Conservation (phyloP, 139 green algal species). For the Coelastrella sp. region DNA sequence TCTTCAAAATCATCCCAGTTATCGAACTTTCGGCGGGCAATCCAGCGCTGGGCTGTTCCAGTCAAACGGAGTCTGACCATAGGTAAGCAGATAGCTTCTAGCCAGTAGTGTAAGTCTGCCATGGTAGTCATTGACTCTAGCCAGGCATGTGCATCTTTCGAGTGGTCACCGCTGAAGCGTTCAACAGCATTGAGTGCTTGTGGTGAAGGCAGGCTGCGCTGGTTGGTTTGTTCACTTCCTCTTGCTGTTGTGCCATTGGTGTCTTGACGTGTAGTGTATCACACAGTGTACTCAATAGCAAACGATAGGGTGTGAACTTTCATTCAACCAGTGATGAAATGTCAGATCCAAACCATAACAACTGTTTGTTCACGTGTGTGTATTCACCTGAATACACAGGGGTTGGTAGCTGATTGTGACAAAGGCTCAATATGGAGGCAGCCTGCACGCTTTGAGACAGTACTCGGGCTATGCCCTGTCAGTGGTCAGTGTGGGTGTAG, state of each 20-base stretch:
- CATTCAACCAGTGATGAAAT: too few species aligned
- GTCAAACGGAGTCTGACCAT: neutral
- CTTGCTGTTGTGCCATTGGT: neutral
- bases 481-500: too few species aligned
- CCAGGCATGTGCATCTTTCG: neutral
- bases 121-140: neutral
- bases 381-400: too few species aligned
- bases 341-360: too few species aligned
- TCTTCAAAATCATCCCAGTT: neutral
- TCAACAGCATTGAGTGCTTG: neutral
- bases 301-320: too few species aligned
- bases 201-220: neutral
- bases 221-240: neutral
- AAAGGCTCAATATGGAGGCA: too few species aligned
- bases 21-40: neutral
- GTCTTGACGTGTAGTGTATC: too few species aligned
- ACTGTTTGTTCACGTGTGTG: too few species aligned
- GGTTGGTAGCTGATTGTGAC: too few species aligned
- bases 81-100: neutral
- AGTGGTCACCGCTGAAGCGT: neutral
- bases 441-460: too few species aligned
- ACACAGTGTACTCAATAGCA: too few species aligned
- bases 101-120: neutral
- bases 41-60: neutral
- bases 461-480: too few species aligned